Evolutionary conservation across 805 yeast genomes (phyloP), one percentile per base, ranked within the genome.

Genomic region (Ogataea paradorogensis): DNA sequence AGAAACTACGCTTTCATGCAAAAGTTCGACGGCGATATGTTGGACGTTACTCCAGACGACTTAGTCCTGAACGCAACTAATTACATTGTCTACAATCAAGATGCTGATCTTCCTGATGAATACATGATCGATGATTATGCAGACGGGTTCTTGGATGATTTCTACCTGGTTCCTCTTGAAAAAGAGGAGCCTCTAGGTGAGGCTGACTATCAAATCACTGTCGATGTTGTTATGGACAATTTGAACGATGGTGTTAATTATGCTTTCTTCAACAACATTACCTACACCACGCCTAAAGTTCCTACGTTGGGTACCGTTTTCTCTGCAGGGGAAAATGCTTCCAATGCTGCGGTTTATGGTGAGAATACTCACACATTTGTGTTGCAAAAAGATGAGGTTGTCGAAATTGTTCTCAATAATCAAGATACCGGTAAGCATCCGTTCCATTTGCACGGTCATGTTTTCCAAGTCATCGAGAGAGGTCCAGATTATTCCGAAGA

Each of bases 381-480:
- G 11, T 67, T 91, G 43, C 75, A 78, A 49, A 71, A 79, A 52
- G 74, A 73, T 55, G 85, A 74, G 53, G 69, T 84, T 43, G 75
- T 91, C 24, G 95, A 91, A 59, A 76, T 91, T 51, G 84, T 86
- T 6, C 57, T 91, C 30, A 91, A 91, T 71, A 90, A 89, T 65
- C 67, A 67, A 45, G 99, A 91, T 64, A 78, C 95, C 5, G 97
- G 98, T 60, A 83, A 73, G 53, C 99, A 91, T 69, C 98, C 99
- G 22, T 91, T 91, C 93, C 99, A 91, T 67, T 69, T 91, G 60
- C 99, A 91, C 69, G 99, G 99, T 36, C 93, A 84, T 63, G 77
- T 64, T 35, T 91, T 90, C 85, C 97, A 91, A 68, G 72, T 84
- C 8, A 62, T 88, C 44, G 80, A 76, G 46, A 75, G 96, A 64